phyloP scores from a whole-genome alignment of 352 stramenopile species.

The Globisporangium iwayamae region DNA sequence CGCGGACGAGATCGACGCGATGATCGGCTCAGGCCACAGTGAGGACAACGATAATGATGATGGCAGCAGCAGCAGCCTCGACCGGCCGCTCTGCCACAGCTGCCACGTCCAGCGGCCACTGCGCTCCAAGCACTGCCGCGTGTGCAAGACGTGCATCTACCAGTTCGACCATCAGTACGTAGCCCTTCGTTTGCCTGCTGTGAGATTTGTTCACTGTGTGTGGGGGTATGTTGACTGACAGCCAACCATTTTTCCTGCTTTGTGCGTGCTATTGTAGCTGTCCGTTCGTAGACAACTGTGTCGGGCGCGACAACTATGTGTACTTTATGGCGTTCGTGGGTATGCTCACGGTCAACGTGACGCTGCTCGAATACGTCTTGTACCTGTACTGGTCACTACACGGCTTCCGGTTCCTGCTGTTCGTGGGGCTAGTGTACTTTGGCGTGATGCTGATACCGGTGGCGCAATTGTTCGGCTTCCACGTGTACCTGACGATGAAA shows the following conservation, averaged over 20 bases:
- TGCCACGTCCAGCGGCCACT: slow-evolving; percentile 76
- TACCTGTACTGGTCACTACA: slow-evolving; percentile 51
- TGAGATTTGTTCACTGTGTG: background rate
- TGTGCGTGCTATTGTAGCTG: slow-evolving; percentile 49
- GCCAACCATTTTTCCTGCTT: background rate
- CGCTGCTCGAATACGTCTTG: slow-evolving; percentile 56
- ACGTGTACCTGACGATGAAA: slow-evolving; percentile 65
- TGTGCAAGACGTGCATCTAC: slow-evolving; percentile 93
- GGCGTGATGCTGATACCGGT: slow-evolving; percentile 46
- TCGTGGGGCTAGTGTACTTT: slow-evolving; percentile 43
- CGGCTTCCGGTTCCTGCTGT: slow-evolving; percentile 26
- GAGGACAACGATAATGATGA: background rate
- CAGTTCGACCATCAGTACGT: slow-evolving; percentile 98
- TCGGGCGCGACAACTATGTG: slow-evolving; percentile 97
- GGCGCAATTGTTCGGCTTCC: slow-evolving; percentile 53
- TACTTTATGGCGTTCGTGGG: slow-evolving; percentile 65
- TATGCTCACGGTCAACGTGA: slow-evolving; percentile 40
- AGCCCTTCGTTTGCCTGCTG: background rate
- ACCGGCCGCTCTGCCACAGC: slow-evolving; percentile 77
- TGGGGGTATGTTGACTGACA: slow-evolving; percentile 57
- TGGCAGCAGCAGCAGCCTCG: slow-evolving; percentile 33
- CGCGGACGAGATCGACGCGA: slow-evolving; percentile 47
- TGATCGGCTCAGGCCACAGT: slow-evolving; percentile 25
- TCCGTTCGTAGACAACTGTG: slow-evolving; percentile 98
- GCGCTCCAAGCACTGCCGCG: slow-evolving; percentile 82